Evolutionary conservation across 163 green algal genomes (phyloP).

Genomic region (Volvox carteri): DNA sequence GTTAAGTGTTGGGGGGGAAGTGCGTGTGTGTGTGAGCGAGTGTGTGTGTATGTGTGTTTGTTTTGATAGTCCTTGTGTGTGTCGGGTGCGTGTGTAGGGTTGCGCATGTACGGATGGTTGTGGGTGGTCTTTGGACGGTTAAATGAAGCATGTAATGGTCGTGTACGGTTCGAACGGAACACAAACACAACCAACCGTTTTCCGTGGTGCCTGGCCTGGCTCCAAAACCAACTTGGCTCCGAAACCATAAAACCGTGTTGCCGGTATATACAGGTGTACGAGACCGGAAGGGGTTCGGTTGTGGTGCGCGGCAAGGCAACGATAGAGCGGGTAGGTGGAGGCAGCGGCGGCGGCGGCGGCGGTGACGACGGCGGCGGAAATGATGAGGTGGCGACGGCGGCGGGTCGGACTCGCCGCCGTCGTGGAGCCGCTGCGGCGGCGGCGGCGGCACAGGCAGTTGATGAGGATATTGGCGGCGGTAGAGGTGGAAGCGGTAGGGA

Average conservation of each 20-base stretch:
- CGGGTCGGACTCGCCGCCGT: constrained; percentile 49
- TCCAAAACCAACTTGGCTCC: too few species aligned
- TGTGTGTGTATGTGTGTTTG: too few species aligned
- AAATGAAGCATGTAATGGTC: not conserved
- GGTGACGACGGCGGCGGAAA: not conserved
- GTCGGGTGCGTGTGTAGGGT: too few species aligned
- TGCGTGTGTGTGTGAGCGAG: not conserved
- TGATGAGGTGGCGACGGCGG: not conserved
- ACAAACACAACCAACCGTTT: not conserved
- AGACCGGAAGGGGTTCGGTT: constrained; percentile 82
- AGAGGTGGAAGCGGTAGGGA: constrained; percentile 69
- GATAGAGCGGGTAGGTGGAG: constrained; percentile 79
- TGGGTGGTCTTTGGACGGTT: too few species aligned
- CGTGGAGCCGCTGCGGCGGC: constrained; percentile 71
- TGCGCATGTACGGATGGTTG: too few species aligned
- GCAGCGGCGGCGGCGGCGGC: constrained; percentile 6
- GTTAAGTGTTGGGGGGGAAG: not conserved
- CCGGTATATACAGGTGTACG: constrained; percentile 87
- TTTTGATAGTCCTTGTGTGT: too few species aligned
- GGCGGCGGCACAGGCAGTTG: constrained; percentile 72
- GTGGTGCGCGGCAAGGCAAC: constrained; percentile 81
- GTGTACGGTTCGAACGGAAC: not conserved
- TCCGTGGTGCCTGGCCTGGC: too few species aligned
- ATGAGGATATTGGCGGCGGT: constrained; percentile 50
- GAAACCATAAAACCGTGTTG: too few species aligned